Evolutionary conservation across 2,329 filamentous ascomycete genomes (phyloP).

Genomic region (Colletotrichum musicola): DNA sequence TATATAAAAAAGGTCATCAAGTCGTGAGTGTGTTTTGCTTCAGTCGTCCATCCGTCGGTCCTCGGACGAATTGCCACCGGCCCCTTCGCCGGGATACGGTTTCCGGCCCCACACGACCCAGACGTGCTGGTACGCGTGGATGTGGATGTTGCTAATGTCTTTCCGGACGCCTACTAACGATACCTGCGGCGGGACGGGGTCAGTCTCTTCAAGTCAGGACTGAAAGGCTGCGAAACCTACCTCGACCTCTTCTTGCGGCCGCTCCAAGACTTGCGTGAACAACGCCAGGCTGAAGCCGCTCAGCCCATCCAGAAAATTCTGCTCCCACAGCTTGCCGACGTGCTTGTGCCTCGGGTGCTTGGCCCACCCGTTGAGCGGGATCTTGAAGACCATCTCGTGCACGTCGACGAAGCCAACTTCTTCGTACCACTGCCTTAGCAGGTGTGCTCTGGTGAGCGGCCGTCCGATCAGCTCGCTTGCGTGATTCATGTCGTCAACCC

Average conservation of each 20-base stretch:
- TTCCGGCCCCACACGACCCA: slow-evolving; percentile 66
- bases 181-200: slow-evolving; percentile 50
- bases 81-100: slow-evolving; percentile 53
- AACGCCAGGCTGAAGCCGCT: slow-evolving; percentile 58
- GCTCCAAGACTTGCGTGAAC: slow-evolving; percentile 55
- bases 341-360: slow-evolving; percentile 58
- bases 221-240: slow-evolving; percentile 46
- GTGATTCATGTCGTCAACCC: slow-evolving; percentile 55
- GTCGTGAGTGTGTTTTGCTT: slow-evolving; percentile 1
- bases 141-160: slow-evolving; percentile 58
- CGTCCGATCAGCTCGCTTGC: slow-evolving; percentile 54
- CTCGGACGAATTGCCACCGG: not conserved
- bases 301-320: slow-evolving; percentile 57
- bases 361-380: slow-evolving; percentile 68
- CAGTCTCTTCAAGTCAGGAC: slow-evolving; percentile 17
- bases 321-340: slow-evolving; percentile 60
- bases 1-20: slow-evolving; percentile 1
- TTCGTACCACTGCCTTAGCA: slow-evolving; percentile 53
- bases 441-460: slow-evolving; percentile 50
- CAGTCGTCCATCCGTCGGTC: not conserved
- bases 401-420: slow-evolving; percentile 69
- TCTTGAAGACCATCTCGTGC: slow-evolving; percentile 63
- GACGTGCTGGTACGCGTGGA: slow-evolving; percentile 64
- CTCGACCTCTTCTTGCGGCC: slow-evolving; percentile 62
- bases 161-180: slow-evolving; percentile 62